Evolutionary conservation across 116 monocot genomes (phyloP).

Genomic region (Posidonia oceanica): DNA sequence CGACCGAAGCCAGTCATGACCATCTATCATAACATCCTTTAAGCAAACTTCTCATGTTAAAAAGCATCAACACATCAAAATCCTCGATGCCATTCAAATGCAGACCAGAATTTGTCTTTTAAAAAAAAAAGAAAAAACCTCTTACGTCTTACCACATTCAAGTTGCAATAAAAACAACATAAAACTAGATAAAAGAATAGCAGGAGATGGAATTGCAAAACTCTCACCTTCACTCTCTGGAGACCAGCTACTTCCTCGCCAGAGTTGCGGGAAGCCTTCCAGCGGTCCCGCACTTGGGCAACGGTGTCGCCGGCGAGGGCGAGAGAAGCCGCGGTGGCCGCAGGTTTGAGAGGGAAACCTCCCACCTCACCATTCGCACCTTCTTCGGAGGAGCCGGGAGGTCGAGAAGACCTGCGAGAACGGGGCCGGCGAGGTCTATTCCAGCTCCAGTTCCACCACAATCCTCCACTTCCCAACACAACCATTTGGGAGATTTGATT

Average conservation of each 20-base stretch:
- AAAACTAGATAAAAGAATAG: no score
- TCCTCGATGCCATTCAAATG: no score
- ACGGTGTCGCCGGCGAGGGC: constrained; percentile 75
- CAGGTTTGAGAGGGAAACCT: constrained; percentile 70
- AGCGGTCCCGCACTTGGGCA: constrained; percentile 55
- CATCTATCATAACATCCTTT: constrained; percentile 1
- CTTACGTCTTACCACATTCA: no score
- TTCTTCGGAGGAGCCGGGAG: constrained; percentile 27
- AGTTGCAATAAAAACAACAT: no score
- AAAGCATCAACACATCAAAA: no score
- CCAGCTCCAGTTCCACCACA: constrained; percentile 20
- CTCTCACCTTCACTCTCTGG: background rate
- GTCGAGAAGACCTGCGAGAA: constrained; percentile 19
- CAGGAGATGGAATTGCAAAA: background rate
- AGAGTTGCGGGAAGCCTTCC: background rate
- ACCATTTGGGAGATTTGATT: no score
- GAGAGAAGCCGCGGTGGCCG: constrained; percentile 59
- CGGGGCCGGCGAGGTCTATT: constrained; percentile 9
- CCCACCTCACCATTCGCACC: background rate
- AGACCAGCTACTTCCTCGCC: background rate
- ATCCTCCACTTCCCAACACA: background rate
- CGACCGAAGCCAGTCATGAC: constrained; percentile 80
- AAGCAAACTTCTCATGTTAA: background rate
- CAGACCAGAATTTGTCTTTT: no score
- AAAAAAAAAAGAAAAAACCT: no score